Evolutionary conservation across 768 basidiomycete species (phyloP), one percentile per base, ranked within the genome.

Genomic region (Antrodiella citrinella): DNA sequence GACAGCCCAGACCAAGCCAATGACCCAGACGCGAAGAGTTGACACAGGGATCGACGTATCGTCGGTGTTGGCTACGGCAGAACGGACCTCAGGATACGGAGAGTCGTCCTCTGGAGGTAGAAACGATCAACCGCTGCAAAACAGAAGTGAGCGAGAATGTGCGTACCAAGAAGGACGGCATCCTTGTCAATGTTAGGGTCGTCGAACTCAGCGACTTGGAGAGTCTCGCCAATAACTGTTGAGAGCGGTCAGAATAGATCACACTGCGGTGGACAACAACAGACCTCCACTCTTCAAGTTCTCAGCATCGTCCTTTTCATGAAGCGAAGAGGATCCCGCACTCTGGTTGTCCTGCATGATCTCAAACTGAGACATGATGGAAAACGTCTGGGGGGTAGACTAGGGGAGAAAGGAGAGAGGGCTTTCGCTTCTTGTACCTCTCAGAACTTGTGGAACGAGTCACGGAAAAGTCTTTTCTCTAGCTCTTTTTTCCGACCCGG

Each of bases 1-100:
- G 43, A 77, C 70, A 3, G 80, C 72, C 72, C 75, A 82, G 15
- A 72, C 61, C 22, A 78, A 46, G 26, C 80, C 77, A 44, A 82
- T 67, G 39, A 78, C 55, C 68, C 68, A 69, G 11, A 57, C 57
- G 21, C 68, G 65, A 19, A 69, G 51, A 3, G 80, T 79, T 18
- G 75, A 70, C 21, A 72, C 71, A 21, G 77, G 77, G 72, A 83
- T 80, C 22, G 68, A 65, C 10, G 76, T 73, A 57, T 83, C 81
- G 58, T 85, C 82, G 20, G 73, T 76, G 59, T 82, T 82, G 35
- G 80, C 74, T n/a, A 83, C 81, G 48, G 54, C 54, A 25, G 54
- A 47, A 10, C 54, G 54, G 22, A 55, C 54, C 48, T 55, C 54
- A 26, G 54, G 54, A 50, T 55, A 55, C 22, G 54, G 54, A 13